Conservation (phyloP, 257 asterid genomes). For the Plectranthus barbatus region DNA sequence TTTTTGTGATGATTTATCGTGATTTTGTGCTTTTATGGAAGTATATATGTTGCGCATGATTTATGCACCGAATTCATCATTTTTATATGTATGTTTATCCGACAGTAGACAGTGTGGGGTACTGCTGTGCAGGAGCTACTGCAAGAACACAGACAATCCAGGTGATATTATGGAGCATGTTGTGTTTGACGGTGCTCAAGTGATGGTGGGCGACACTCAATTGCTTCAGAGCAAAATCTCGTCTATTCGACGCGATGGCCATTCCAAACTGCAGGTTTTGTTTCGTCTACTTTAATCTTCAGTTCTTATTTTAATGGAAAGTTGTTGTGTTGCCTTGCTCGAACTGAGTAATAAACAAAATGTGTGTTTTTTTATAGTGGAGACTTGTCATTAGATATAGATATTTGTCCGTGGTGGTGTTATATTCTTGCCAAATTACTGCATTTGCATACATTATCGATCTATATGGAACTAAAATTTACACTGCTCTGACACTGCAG, state of each 20-base stretch:
- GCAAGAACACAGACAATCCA: conserved; percentile 16
- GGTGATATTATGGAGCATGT: conserved; percentile 51
- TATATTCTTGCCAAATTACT: background rate
- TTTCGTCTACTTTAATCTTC: background rate
- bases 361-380: background rate
- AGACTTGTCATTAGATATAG: background rate
- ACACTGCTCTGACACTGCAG: background rate
- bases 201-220: conserved; percentile 46
- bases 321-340: background rate
- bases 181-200: conserved; percentile 47
- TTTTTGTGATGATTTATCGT: conserved; percentile 3
- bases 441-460: background rate
- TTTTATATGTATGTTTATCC: background rate
- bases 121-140: conserved; percentile 28
- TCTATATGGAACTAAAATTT: background rate
- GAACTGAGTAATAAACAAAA: too few relatives aligned
- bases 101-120: conserved; percentile 14
- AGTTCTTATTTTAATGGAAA: background rate
- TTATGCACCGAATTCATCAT: background rate
- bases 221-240: conserved; percentile 49
- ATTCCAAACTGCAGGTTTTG: conserved; percentile 71
- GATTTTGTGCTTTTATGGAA: background rate
- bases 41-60: background rate
- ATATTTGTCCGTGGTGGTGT: background rate
- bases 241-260: conserved; percentile 47